Evolutionary conservation across 352 stramenopile genomes (phyloP), one percentile per base, ranked within the genome.

Genomic region (Phytophthora brassicae): DNA sequence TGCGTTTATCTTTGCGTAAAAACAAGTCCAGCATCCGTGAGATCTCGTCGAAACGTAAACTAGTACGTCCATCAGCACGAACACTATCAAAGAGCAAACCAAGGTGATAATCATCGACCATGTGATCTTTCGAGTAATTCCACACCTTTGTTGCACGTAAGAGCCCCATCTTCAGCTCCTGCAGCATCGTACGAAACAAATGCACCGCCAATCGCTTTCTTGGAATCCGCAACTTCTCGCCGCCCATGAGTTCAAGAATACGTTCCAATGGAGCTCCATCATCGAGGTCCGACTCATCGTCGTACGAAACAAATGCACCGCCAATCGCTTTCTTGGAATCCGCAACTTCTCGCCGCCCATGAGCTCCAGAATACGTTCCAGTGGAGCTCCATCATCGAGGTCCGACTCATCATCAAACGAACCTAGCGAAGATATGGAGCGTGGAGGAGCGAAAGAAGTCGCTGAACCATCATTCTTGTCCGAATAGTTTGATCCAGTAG

Each of bases 31-130:
- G 58, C 81, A 94, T 91, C 45, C 86, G 81, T 13, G 77, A 92
- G 22, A 95, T 84, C 71, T 95, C 84, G 47, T 95, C 86, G 49
- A 89, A 91, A 8, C 86, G 86, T 16, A 95, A 58, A 56, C 84
- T 94, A 16, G 73, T 64, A 17, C 85, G 81, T 0, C 86, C 86
- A 56, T 93, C 82, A 0, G 75, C 81, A 6, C 75, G 81, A n/a
- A 90, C 72, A 29, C 77, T 90, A 53, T 89, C 72, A 64, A 95
- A 93, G 13, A 95, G 66, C 26, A 93, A 51, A 0, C 82, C 77
- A 39, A 95, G 71, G 52, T 92, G 84, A 64, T 95, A 95, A 56
- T 95, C 86, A 48, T 88, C 73, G 16, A 95, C 80, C 17, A 95
- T 75, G 53, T 92, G 76, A 14, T 79, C 60, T 51, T 90, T 88